Evolutionary conservation across 2,329 filamentous ascomycete species (phyloP).

Genomic region (Sarocladium strictum): DNA sequence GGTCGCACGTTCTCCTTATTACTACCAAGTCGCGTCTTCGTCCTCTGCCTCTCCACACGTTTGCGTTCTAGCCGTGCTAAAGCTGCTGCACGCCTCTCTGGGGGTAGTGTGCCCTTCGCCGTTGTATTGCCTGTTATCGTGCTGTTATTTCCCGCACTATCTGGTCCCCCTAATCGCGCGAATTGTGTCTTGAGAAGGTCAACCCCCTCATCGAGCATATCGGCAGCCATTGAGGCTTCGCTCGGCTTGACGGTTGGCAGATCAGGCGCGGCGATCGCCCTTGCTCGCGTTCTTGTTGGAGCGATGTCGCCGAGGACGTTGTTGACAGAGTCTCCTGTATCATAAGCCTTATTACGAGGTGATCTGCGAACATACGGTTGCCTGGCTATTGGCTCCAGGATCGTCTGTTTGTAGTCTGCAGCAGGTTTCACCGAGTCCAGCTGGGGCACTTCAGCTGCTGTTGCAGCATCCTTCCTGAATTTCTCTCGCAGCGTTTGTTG

Average conservation of each 20-base stretch:
- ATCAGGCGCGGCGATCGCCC: constrained; percentile 20
- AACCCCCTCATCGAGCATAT: constrained; percentile 27
- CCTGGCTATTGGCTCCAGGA: constrained; percentile 30
- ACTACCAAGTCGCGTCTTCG: constrained; percentile 23
- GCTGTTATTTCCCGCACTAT: constrained; percentile 20
- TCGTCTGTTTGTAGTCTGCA: constrained; percentile 5
- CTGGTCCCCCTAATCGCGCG: constrained; percentile 36
- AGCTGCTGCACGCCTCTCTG: constrained; percentile 47
- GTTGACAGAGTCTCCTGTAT: constrained; percentile 24
- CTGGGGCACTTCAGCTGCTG: background rate
- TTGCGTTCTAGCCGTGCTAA: constrained; percentile 49
- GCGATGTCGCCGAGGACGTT: constrained; percentile 22
- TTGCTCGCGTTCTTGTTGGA: constrained; percentile 16
- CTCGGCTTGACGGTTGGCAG: constrained; percentile 20
- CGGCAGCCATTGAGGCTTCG: constrained; percentile 18
- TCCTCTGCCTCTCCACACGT: constrained; percentile 42
- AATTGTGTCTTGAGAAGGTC: constrained; percentile 42
- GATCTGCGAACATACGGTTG: constrained; percentile 36
- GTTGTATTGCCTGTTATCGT: constrained; percentile 28
- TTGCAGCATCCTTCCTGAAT: constrained; percentile 24
- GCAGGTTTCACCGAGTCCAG: constrained; percentile 6
- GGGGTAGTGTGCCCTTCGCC: constrained; percentile 38
- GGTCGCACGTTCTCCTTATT: constrained; percentile 49
- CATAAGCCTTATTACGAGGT: constrained; percentile 30
- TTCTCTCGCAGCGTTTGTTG: constrained; percentile 28